A percentile compares a stretch with the other conserved stretches of the same genome.
phyloP scores from a whole-genome alignment of 176 grass and related monocot species.

The Rhynchospora pubera region DNA sequence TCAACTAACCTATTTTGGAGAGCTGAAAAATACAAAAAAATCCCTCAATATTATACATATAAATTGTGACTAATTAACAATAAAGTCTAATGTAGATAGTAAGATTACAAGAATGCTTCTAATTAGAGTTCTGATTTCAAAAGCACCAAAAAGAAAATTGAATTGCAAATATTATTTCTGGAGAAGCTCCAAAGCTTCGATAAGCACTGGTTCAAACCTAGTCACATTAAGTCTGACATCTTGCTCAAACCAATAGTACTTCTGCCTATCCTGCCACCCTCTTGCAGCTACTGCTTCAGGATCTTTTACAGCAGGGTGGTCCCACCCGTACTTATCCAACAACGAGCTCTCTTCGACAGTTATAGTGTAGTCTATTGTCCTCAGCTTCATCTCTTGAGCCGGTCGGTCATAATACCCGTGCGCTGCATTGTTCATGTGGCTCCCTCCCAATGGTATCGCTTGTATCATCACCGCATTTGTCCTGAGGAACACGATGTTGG shows the following conservation, averaged over 20 bases:
- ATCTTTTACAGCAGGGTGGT: conserved; percentile 32
- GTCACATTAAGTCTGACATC: conserved; percentile 56
- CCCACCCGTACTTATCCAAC: conserved; percentile 48
- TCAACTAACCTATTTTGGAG: too few relatives aligned
- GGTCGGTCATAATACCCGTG: conserved; percentile 31
- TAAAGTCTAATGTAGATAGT: too few relatives aligned
- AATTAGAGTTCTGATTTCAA: neutral
- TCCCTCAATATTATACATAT: too few relatives aligned
- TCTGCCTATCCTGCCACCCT: conserved; percentile 41
- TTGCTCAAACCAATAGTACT: conserved; percentile 58
- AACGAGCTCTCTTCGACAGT: conserved; percentile 48
- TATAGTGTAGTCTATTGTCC: conserved; percentile 47
- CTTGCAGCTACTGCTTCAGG: conserved; percentile 31
- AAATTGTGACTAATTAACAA: too few relatives aligned
- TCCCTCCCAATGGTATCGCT: conserved; percentile 49
- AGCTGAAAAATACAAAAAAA: too few relatives aligned
- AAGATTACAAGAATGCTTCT: too few relatives aligned
- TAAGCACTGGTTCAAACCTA: conserved; percentile 42
- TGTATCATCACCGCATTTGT: conserved; percentile 46
- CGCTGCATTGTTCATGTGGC: conserved; percentile 37
- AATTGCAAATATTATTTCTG: conserved; percentile 6
- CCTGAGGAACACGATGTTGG: conserved; percentile 69
- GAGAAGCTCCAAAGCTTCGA: conserved; percentile 35
- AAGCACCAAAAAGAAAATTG: neutral
- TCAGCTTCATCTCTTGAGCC: conserved; percentile 42